These are phyloP conservation scores for Schwanniomyces yamadae DNA, from an alignment of 805 yeast species.

Conservation along the genomic window DNA sequence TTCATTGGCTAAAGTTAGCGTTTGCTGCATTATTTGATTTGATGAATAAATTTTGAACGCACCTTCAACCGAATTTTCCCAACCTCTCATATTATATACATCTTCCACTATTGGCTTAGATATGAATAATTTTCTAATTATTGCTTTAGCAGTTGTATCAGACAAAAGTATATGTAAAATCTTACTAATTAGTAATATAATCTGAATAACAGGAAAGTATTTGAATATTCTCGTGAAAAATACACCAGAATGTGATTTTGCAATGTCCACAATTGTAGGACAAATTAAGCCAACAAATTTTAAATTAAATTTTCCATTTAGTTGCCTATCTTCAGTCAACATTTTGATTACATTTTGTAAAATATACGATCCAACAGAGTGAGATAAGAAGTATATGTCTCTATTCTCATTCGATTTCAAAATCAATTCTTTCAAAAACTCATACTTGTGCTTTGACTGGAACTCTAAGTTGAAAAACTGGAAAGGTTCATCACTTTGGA, in stretches of 20 bases:
- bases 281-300: constrained; percentile 59
- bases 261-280: constrained; percentile 68
- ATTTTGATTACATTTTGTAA: constrained; percentile 49
- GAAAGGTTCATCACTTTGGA: constrained; percentile 7
- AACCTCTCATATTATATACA: constrained; percentile 17
- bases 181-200: constrained; percentile 17
- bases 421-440: constrained; percentile 42
- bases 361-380: constrained; percentile 71
- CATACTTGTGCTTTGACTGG: constrained; percentile 59
- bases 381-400: constrained; percentile 55
- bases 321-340: constrained; percentile 20
- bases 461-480: constrained; percentile 44
- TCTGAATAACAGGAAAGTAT: constrained; percentile 26
- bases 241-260: constrained; percentile 38
- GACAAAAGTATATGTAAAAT: constrained; percentile 31
- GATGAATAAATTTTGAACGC: constrained; percentile 43
- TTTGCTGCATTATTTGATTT: constrained; percentile 49
- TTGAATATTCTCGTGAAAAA: constrained; percentile 23
- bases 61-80: constrained; percentile 42
- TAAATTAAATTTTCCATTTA: constrained; percentile 27
- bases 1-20: constrained; percentile 54
- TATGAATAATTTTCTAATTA: constrained; percentile 22
- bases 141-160: constrained; percentile 13
- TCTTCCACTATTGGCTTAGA: constrained; percentile 23
- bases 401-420: constrained; percentile 14